Evolutionary conservation across 371 early-diverging fungal genomes (phyloP), one percentile per base, ranked within the genome.

Genomic region (Choanephora cucurbitarum): DNA sequence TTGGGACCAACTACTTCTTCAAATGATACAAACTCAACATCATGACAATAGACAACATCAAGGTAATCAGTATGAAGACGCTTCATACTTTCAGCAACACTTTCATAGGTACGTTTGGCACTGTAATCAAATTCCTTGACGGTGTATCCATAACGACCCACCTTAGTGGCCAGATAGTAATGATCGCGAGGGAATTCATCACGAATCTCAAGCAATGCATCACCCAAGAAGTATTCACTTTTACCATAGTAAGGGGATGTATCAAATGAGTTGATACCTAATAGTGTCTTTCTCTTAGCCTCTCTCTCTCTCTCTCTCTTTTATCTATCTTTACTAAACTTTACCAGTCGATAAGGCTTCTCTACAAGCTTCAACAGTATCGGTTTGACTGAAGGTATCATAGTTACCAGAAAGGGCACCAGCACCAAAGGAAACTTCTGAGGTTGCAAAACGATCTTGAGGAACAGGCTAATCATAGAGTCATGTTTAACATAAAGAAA

Each of bases 241-340:
- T 81, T 69, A 18, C 84, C 84, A 61, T 92, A 92, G 58, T 88
- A 92, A 9, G 91, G 91, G 1, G 90, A 88, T 0, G 92, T 90
- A 50, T 92, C 92, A 52, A 90, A 82, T 17, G 80, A 68, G 57
- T 85, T 87, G 67, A 92, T 84, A 6, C 88, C 90, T 75, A 69
- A 18, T 24, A 31, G 11, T 44, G n/a, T n/a, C n/a, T n/a, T n/a
- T n/a, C n/a, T n/a, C n/a, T n/a, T n/a, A n/a, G n/a, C n/a, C n/a
- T n/a, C n/a, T n/a, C n/a, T n/a, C n/a, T n/a, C n/a, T n/a, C n/a
- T n/a, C n/a, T n/a, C n/a, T n/a, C n/a, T n/a, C n/a, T n/a, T n/a
- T n/a, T n/a, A n/a, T n/a, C n/a, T n/a, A n/a, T n/a, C n/a, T n/a
- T n/a, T n/a, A n/a, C n/a, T n/a, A n/a, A n/a, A n/a, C n/a, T 42